Percentiles rank a stretch among this genome's conserved stretches.
These are phyloP conservation scores for Diatrype stigma DNA, from an alignment of 2,329 filamentous ascomycete species.

Conservation along the genomic window DNA sequence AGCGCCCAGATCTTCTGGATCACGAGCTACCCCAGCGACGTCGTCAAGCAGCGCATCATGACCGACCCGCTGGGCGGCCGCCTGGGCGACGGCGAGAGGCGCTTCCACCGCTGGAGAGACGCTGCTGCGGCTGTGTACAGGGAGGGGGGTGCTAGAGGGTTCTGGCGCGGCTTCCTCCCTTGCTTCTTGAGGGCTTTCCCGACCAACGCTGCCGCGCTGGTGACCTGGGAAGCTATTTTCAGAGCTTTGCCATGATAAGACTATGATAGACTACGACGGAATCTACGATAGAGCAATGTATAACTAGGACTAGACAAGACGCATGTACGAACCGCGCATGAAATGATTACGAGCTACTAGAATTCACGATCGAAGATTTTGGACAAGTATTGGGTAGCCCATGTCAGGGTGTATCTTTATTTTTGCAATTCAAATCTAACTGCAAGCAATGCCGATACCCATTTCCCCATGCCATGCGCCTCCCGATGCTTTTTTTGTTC, in stretches of 20 bases:
- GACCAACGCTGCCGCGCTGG: constrained; percentile 88
- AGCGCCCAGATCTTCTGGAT: constrained; percentile 95
- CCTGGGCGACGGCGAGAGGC: constrained; percentile 61
- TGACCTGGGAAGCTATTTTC: constrained; percentile 93
- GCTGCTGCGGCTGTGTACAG: constrained; percentile 73
- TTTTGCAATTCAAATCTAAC: constrained; percentile 1
- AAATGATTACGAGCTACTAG: neutral
- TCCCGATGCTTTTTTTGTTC: neutral
- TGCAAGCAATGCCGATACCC: neutral
- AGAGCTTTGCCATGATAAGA: constrained; percentile 46
- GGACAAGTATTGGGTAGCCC: neutral
- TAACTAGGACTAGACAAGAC: neutral
- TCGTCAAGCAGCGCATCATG: constrained; percentile 97
- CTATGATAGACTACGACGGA: constrained; percentile 25
- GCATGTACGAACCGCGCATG: neutral
- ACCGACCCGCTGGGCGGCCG: constrained; percentile 79
- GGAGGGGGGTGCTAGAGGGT: constrained; percentile 74
- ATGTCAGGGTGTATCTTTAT: neutral
- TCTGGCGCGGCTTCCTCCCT: constrained; percentile 89
- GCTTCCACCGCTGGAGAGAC: constrained; percentile 72
- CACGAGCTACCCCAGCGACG: constrained; percentile 84
- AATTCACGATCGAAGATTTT: neutral
- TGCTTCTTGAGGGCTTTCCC: constrained; percentile 94
- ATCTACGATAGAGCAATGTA: constrained; percentile 1
- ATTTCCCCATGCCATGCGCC: neutral